Base-by-base conservation (phyloP, 768 basidiomycete species). In the Trametes villosa region DNA sequence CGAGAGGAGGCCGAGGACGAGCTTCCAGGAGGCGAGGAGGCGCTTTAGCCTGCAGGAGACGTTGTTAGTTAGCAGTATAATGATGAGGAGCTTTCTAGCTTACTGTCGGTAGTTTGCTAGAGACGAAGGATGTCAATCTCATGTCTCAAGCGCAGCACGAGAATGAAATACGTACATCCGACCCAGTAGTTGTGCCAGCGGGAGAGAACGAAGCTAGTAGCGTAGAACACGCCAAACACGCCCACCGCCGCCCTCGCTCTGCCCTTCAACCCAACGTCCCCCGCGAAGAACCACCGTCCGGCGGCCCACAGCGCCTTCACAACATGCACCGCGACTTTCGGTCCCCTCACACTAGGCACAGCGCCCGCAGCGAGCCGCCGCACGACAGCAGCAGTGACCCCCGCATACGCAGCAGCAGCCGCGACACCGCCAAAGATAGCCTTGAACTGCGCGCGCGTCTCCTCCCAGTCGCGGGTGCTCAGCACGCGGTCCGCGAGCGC, bases 361-460 rank as follows among this genome's bases (percentile, higher is more conserved):
- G 44, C 15, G 13, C 26, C 29, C n/a, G 42, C 22, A 1, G 47
- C 31, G 20, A 66, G 36, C 49, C 31, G 42, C 15, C 33, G 26
- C 17, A 62, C 56, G 49, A 65, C 31, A 18, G 36, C 33, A 9
- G 50, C 38, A 18, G 60, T 58, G 8, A 68, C 45, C 13, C 59
- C 36, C 2, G 49, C 62, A 20, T 68, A 65, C 3, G 53, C 64
- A 0, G 53, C 58, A 4, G 61, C 45, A 8, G 65, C 68, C 3
- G 57, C 65, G 9, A 69, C 49, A 2, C 66, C 68, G 2, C 93
- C 94, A 65, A 95, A 86, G 18, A 91, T 86, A 33, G 96, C 85
- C 79, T 98, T 98, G 79, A 91, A 97, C 80, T 98, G 96, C 41
- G 96, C 97, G 71, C 91, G 87, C 17, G 93, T 89, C 72, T 98